Evolutionary conservation across 805 yeast species (phyloP).

Genomic region (Pichia nanzhaoensis): DNA sequence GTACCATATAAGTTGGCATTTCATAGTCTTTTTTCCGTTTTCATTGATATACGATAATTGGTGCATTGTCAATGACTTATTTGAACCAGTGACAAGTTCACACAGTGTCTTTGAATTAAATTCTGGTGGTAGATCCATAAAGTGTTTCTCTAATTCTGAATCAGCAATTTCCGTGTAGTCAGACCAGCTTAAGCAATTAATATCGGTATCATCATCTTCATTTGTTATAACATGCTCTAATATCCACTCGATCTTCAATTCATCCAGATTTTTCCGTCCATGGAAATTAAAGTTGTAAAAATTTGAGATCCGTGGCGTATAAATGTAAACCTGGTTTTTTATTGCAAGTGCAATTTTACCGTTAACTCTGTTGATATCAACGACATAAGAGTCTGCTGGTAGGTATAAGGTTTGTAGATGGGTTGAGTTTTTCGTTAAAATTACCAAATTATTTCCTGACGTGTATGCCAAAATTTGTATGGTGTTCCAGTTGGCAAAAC

Average conservation of each 20-base stretch:
- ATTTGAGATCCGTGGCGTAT: constrained; percentile 51
- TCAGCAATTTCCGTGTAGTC: constrained; percentile 28
- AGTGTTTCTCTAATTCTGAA: constrained; percentile 23
- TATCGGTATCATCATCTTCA: constrained; percentile 20
- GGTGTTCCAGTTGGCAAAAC: constrained; percentile 59
- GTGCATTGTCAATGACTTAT: constrained; percentile 45
- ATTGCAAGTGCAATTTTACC: constrained; percentile 59
- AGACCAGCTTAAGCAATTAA: constrained; percentile 32
- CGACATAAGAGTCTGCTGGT: constrained; percentile 56
- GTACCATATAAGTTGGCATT: constrained; percentile 35
- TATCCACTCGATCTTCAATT: constrained; percentile 29
- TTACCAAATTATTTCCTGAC: constrained; percentile 81
- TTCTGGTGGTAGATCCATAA: constrained; percentile 29
- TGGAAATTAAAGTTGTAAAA: constrained; percentile 30
- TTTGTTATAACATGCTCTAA: constrained; percentile 23
- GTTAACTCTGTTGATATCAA: constrained; percentile 53
- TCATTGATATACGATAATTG: constrained; percentile 30
- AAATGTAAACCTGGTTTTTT: constrained; percentile 38
- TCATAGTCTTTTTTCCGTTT: constrained; percentile 16
- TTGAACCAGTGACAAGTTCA: constrained; percentile 60
- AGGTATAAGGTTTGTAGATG: constrained; percentile 74
- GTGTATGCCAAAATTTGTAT: constrained; percentile 65
- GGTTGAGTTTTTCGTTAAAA: constrained; percentile 44
- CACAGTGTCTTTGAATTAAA: constrained; percentile 32
- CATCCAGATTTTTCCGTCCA: constrained; percentile 27